These are phyloP conservation scores for Penicillium tannophilum DNA, from an alignment of 495 filamentous ascomycete species.

Conservation along the genomic window DNA sequence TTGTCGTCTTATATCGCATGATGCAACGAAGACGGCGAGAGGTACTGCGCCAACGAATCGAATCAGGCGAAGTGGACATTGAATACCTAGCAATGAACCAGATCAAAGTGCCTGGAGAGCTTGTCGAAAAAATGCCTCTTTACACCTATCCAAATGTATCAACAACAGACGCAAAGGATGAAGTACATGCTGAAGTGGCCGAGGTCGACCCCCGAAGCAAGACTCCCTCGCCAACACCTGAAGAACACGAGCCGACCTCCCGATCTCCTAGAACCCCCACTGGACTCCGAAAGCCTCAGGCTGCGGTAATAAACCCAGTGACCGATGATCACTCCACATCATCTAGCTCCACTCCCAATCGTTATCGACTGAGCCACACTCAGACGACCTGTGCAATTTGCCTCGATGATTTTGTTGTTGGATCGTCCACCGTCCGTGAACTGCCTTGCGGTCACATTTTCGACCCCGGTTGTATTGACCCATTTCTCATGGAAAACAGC, in stretches of 20 bases:
- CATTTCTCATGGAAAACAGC: conserved; percentile 68
- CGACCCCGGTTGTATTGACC: conserved; percentile 86
- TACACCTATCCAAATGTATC: conserved; percentile 65
- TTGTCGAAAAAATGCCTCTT: conserved; percentile 70
- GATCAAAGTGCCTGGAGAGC: conserved; percentile 66
- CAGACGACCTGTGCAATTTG: conserved; percentile 80
- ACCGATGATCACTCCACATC: neutral
- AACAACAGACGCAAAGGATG: conserved; percentile 7
- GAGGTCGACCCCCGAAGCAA: conserved; percentile 14
- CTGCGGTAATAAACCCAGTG: conserved; percentile 18
- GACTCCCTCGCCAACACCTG: conserved; percentile 1
- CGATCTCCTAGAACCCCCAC: neutral
- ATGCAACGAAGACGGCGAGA: conserved; percentile 68
- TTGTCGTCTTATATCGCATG: conserved; percentile 72
- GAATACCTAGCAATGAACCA: conserved; percentile 78
- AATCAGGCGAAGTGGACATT: conserved; percentile 74
- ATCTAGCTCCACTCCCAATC: conserved; percentile 1
- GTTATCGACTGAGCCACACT: conserved; percentile 33
- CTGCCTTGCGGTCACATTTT: conserved; percentile 89
- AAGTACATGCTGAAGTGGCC: conserved; percentile 11
- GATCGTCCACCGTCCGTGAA: conserved; percentile 71
- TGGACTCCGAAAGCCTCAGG: conserved; percentile 21
- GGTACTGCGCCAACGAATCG: conserved; percentile 66
- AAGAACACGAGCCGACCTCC: conserved; percentile 3
- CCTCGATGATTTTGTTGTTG: conserved; percentile 74